Evolutionary conservation across 371 early-diverging fungal genomes (phyloP).

Genomic region (Scutellospora calospora): DNA sequence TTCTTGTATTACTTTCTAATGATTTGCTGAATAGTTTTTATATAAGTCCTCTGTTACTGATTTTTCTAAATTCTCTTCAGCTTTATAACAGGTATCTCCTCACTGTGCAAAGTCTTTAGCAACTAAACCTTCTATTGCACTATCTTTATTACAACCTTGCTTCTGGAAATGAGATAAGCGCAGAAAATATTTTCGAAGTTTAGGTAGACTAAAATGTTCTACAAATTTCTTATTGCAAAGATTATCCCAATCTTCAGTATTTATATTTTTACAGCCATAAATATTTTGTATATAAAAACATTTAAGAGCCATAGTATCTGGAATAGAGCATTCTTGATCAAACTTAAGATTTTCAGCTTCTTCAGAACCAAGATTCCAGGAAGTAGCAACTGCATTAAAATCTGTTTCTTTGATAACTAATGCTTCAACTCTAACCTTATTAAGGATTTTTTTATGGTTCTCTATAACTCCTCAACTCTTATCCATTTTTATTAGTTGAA

Average conservation of each 20-base stretch:
- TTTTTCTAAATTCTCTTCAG: constrained; percentile 12
- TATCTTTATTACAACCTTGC: background rate
- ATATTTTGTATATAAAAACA: background rate
- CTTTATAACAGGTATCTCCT: background rate
- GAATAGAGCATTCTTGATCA: constrained; percentile 8
- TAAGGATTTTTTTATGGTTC: background rate
- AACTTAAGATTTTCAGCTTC: constrained; percentile 31
- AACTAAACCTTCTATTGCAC: constrained; percentile 1
- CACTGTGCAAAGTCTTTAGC: background rate
- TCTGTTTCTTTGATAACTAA: constrained; percentile 26
- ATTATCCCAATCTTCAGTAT: background rate
- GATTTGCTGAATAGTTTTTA: constrained; percentile 29
- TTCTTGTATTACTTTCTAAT: constrained; percentile 11
- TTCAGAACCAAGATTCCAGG: constrained; percentile 1
- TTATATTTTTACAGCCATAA: background rate
- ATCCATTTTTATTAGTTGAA: constrained; percentile 33
- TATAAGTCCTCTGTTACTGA: constrained; percentile 3
- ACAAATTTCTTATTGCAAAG: constrained; percentile 18
- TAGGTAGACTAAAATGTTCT: background rate
- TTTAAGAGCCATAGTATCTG: constrained; percentile 28
- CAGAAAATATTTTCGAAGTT: constrained; percentile 7
- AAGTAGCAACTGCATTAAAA: too few relatives aligned
- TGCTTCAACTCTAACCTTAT: constrained; percentile 14
- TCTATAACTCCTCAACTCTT: constrained; percentile 9
- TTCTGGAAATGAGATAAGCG: constrained; percentile 2